Evolutionary conservation across 345 rosid genomes (phyloP).

Genomic region (Dimocarpus longan): DNA sequence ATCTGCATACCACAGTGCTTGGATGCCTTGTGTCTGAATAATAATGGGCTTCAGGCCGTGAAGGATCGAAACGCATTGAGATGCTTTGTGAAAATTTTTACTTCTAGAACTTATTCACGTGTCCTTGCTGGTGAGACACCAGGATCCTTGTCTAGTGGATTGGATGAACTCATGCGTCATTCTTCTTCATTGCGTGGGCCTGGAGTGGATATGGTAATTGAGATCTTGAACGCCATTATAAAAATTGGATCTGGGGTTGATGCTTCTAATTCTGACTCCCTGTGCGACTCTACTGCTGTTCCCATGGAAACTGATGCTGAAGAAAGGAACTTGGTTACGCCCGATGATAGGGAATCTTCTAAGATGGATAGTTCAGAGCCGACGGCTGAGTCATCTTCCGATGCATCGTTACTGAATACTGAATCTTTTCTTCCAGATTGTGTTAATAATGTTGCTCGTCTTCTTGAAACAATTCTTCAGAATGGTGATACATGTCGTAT

Average conservation of each 20-base stretch:
- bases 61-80: constrained; percentile 83
- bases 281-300: constrained; percentile 49
- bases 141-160: constrained; percentile 79
- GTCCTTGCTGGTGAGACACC: constrained; percentile 84
- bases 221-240: constrained; percentile 63
- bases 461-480: constrained; percentile 93
- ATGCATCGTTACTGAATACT: constrained; percentile 45
- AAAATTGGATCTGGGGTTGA: constrained; percentile 72
- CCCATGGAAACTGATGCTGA: constrained; percentile 93
- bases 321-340: constrained; percentile 43
- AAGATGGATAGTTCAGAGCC: constrained; percentile 58
- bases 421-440: constrained; percentile 86
- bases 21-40: constrained; percentile 94
- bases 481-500: constrained; percentile 90
- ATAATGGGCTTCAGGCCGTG: constrained; percentile 87
- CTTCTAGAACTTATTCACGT: constrained; percentile 75
- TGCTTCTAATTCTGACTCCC: constrained; percentile 47
- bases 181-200: constrained; percentile 81
- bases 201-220: constrained; percentile 93
- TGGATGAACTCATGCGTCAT: constrained; percentile 95
- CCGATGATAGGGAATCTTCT: constrained; percentile 43
- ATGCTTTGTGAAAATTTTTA: constrained; percentile 91
- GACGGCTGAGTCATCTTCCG: constrained; percentile 54
- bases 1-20: constrained; percentile 96
- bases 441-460: constrained; percentile 78